Evolutionary conservation across 306 rosid species (phyloP), one percentile per base, ranked within the genome.

Genomic region (Glycyrrhiza uralensis): DNA sequence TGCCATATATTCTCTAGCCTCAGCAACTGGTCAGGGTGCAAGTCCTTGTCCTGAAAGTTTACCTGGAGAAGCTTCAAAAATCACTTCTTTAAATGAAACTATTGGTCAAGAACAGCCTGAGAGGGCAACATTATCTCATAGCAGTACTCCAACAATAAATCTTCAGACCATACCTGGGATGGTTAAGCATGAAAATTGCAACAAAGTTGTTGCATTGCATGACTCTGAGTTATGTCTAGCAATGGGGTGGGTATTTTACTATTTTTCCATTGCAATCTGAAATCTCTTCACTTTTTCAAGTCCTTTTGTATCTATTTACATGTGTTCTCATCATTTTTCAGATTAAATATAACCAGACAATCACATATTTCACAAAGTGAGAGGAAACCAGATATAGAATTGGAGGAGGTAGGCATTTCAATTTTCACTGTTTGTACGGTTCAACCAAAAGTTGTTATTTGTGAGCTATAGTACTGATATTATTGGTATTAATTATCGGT

Each of bases 161-260:
- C 71, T 28, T 26, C 64, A 46, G 38, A 11, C 29, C 66, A n/a
- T 36, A 68, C 59, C 90, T 46, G 39, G 10, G 51, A 30, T 47
- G 35, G 45, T 59, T 2, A 81, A 17, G 80, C 33, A 66, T 68
- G 87, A 72, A 65, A 49, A 30, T 75, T 9, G 78, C 59, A 65
- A 61, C 50, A 70, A 41, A 54, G 74, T 36, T 54, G 74, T 36
- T 54, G 77, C 71, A 52, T 28, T 54, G 24, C 59, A 32, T 42
- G 72, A 61, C 77, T 56, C 81, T 35, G 87, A 78, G 44, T 46
- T 71, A 18, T 57, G 68, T 66, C 75, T 85, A 20, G 95, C 76
- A 54, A 64, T 74, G 73, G 76, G 88, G 97, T 92, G 49, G n/a
- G 97, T 72, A 19, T 24, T 80, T 80, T 52, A 45, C 32, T 72